Evolutionary conservation across 192 early-diverging fungal species (phyloP).

Genomic region (Entomortierella lignicola): DNA sequence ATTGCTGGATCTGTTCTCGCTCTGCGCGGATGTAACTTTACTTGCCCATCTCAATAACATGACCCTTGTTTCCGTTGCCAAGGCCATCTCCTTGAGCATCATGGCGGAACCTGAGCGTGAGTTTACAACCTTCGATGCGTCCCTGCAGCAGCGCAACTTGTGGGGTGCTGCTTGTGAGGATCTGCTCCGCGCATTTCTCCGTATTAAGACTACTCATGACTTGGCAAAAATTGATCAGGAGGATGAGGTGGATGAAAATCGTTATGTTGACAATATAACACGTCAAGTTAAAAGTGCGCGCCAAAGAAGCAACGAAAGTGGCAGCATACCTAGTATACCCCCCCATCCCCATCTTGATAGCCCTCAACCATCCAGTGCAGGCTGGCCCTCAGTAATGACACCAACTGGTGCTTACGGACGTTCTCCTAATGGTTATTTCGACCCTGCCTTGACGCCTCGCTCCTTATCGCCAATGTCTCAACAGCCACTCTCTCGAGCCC

Average conservation of each 20-base stretch:
- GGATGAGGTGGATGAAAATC: constrained; percentile 47
- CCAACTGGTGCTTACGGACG: constrained; percentile 13
- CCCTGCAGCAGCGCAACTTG: constrained; percentile 43
- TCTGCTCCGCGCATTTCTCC: constrained; percentile 45
- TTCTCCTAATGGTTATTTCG: constrained; percentile 20
- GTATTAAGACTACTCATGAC: constrained; percentile 47
- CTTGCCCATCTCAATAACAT: constrained; percentile 51
- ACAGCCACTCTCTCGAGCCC: constrained; percentile 27
- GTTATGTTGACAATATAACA: constrained; percentile 51
- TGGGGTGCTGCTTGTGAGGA: constrained; percentile 52
- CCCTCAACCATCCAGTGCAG: constrained; percentile 31
- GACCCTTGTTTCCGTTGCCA: constrained; percentile 44
- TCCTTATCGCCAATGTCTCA: constrained; percentile 43
- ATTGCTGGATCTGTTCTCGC: constrained; percentile 47
- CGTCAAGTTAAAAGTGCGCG: constrained; percentile 44
- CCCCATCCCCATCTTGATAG: constrained; percentile 11
- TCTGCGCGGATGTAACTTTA: constrained; percentile 46
- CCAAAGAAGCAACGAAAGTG: constrained; percentile 44
- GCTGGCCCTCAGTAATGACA: constrained; percentile 24
- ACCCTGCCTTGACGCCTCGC: constrained; percentile 25
- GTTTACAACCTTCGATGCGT: constrained; percentile 46
- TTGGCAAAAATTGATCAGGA: constrained; percentile 53
- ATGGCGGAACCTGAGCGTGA: constrained; percentile 42
- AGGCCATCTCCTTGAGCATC: constrained; percentile 52
- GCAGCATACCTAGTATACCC: constrained; percentile 23